Evolutionary conservation across 2,329 filamentous ascomycete genomes (phyloP).

Genomic region (Didymella keratinophila): DNA sequence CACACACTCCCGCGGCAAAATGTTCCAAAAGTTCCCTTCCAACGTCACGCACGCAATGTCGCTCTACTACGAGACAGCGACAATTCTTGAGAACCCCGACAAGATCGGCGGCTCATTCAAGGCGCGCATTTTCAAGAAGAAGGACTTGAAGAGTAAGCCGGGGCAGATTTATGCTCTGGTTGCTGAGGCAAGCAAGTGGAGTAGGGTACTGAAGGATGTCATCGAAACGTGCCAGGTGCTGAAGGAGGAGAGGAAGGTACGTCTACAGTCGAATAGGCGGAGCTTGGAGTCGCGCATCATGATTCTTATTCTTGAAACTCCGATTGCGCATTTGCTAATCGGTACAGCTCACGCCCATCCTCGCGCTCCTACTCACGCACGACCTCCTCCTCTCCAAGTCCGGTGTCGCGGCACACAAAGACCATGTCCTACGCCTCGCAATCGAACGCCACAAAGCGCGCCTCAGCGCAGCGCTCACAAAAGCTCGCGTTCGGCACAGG

Average conservation of each 20-base stretch:
- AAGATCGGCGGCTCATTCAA: conserved; percentile 84
- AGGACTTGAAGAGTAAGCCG: conserved; percentile 76
- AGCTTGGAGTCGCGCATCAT: not conserved
- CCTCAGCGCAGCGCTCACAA: conserved; percentile 81
- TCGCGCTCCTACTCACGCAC: conserved; percentile 84
- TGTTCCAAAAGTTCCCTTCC: conserved; percentile 10
- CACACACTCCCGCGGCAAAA: conserved; percentile 14
- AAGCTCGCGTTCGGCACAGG: conserved; percentile 75
- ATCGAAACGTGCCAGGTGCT: conserved; percentile 81
- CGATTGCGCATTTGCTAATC: conserved; percentile 17
- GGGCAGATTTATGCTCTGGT: conserved; percentile 88
- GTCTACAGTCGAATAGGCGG: not conserved
- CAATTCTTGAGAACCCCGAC: conserved; percentile 70
- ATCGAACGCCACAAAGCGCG: conserved; percentile 84
- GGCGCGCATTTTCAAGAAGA: conserved; percentile 79
- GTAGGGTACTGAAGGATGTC: conserved; percentile 83
- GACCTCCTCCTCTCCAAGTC: conserved; percentile 83
- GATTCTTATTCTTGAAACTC: not conserved
- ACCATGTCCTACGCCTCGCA: conserved; percentile 77
- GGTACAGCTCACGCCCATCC: conserved; percentile 74
- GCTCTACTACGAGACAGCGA: conserved; percentile 90
- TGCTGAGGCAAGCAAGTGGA: conserved; percentile 91
- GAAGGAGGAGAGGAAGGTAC: conserved; percentile 84
- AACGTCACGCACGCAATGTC: conserved; percentile 68
- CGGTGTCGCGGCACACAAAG: conserved; percentile 81